Base-by-base conservation (phyloP, 495 filamentous ascomycete species). In the Trichoderma orchidacearum region DNA sequence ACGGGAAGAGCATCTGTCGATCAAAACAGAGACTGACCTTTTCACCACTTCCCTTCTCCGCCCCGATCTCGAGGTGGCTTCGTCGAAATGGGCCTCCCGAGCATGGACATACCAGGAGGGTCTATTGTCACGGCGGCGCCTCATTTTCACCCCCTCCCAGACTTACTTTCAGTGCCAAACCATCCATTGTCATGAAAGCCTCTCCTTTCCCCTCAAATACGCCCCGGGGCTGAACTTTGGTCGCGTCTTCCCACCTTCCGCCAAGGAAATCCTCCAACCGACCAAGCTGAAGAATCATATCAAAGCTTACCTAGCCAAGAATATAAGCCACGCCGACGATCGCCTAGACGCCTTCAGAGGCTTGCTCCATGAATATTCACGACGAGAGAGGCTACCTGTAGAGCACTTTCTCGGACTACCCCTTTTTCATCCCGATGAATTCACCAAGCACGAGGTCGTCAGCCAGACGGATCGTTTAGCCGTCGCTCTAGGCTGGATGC, bases 21-120 rank as follows among this genome's bases (percentile, higher is more conserved):
- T 32, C 50, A 13, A 32, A n/a, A 41, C 56, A 12, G 35, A 38
- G 30, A 12, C 53, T 6, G 53, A 34, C n/a, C 30, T 55, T 9
- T 55, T 62, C 18, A 55, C 54, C 11, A 55, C 58, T 9, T 50
- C 60, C 30, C 18, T 56, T 6, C 21, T 57, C 17, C 31, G 38
- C 6, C 60, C 58, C n/a, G 30, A 53, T 13, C 17, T 8, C 31
- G 38, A 51, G 12, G 59, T 71, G 38, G 7, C n/a, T 17, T 48
- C 54, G 4, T 66, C 63, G 0, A 57, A 52, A 28, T 72, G 68
- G 71, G n/a, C 36, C 3, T 65, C 62, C 5, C 54, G 70, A 30
- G 71, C 62, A 13, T 73, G 70, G 71, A 72, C 71, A 3, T 73
- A 61, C 57, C 71, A 74, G 55, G 71, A 74, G 56, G 65, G 54